A percentile compares a stretch with the other conserved stretches of the same genome.
Conservation (phyloP, 257 asterid species). For the Solanum megistacrolobum region DNA sequence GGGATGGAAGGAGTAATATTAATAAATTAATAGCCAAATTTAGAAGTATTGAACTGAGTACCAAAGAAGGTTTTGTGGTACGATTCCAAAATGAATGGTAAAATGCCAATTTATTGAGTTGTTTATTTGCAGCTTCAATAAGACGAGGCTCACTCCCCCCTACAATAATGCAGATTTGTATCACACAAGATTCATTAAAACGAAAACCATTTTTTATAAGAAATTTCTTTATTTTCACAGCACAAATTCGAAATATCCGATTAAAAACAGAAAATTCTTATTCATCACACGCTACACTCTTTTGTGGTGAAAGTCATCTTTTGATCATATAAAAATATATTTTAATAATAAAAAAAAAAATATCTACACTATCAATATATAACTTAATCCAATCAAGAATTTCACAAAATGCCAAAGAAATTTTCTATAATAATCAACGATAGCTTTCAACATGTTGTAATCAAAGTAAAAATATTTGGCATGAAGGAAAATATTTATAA, state of each 20-base stretch:
- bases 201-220: too few species aligned
- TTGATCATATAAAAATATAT: background rate
- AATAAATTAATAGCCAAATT: background rate
- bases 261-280: background rate
- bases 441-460: background rate
- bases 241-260: accelerated
- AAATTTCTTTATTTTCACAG: accelerated
- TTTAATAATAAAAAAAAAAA: background rate
- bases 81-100: slow-evolving; percentile 97
- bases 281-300: background rate
- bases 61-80: slow-evolving; percentile 85
- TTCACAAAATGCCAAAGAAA: background rate
- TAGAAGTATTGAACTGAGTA: too few species aligned
- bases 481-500: background rate
- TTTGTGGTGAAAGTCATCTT: background rate
- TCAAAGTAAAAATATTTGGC: background rate
- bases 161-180: background rate
- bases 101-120: slow-evolving; percentile 82
- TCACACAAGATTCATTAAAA: too few species aligned
- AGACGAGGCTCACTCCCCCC: slow-evolving; percentile 95
- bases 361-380: too few species aligned
- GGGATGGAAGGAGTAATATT: background rate
- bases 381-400: background rate
- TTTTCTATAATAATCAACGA: background rate
- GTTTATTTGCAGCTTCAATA: slow-evolving; percentile 74